Evolutionary conservation across 179 eudicot species (phyloP), one percentile per base, ranked within the genome.

Genomic region (Beta corolliflora): DNA sequence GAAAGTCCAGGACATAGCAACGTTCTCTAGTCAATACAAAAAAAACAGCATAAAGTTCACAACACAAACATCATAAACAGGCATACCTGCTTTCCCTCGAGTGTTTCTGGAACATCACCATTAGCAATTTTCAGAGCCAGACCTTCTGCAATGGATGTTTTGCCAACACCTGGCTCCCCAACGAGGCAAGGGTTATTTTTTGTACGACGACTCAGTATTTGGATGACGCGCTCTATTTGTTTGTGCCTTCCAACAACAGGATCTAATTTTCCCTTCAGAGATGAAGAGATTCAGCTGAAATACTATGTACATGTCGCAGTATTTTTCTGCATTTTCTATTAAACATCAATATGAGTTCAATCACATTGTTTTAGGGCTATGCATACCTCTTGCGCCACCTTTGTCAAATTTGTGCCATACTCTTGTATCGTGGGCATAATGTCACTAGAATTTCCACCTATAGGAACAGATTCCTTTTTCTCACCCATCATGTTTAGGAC

Each of bases 161-260:
- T 96, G 6, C 98, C 99, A 55, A 96, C 98, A 80, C 99, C 99
- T 19, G 99, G 98, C 78, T 96, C 97, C 67, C 99, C 99, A 83
- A 96, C 87, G 67, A 96, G 94, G 81, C 99, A 96, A 19, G 98
- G 97, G 53, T 94, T 96, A 71, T 96, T 96, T 80, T 96, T 96
- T 0, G 97, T 94, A 55, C 99, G 89, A 55, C 99, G 86, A 64
- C 99, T 92, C 81, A 96, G 83, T 83, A 96, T 93, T 80, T 96
- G 98, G 58, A 89, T 93, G 16, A 94, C 98, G 9, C 97, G 94
- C 78, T 96, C 97, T 64, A 96, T 93, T 84, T 96, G 95, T 10
- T 58, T 80, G 78, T 90, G 87, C 87, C 98, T 93, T 87, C 99
- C 99, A 80, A 91, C 91, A 80, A 96, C 99, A 29, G 99, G 99